A percentile compares a stretch with the other conserved stretches of the same genome.
phyloP scores from a whole-genome alignment of 495 filamentous ascomycete genomes.

The Hypoxylon rickii region DNA sequence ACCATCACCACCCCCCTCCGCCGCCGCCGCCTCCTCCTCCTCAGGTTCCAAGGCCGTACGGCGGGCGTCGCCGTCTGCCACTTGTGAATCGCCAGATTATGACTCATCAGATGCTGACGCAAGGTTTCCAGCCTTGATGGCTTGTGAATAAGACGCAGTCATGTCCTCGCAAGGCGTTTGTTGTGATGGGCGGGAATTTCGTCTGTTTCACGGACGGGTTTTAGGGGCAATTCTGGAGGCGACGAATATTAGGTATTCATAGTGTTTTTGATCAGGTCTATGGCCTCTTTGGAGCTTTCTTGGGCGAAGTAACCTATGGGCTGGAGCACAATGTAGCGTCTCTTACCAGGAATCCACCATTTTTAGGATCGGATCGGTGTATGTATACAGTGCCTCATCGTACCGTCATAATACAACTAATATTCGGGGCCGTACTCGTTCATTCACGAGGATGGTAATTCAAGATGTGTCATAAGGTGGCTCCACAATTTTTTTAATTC shows the following conservation, averaged over 20 bases:
- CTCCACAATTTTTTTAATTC: no score
- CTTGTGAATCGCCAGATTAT: conserved; percentile 39
- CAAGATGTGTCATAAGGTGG: not conserved
- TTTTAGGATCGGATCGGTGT: conserved; percentile 7
- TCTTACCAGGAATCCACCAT: not conserved
- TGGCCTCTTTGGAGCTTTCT: conserved; percentile 11
- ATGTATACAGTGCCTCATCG: conserved; percentile 18
- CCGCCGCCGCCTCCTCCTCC: no score
- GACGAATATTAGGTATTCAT: conserved; percentile 5
- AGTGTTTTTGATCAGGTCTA: conserved; percentile 12
- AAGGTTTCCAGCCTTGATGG: conserved; percentile 35
- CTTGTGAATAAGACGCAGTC: not conserved
- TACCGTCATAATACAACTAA: conserved; percentile 20
- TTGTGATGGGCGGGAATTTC: no score
- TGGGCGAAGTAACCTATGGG: not conserved
- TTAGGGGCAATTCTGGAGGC: not conserved
- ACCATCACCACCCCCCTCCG: conserved; percentile 21
- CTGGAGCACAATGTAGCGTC: not conserved
- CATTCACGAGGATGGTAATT: not conserved
- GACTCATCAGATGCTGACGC: conserved; percentile 40
- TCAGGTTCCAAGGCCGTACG: conserved; percentile 25
- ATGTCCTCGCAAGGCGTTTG: no score
- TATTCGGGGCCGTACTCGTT: conserved; percentile 18
- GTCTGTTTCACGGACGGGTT: conserved; percentile 1
- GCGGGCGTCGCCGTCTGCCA: conserved; percentile 36